Evolutionary conservation across 352 stramenopile genomes (phyloP).

Genomic region (Globisporangium uncinulatum): DNA sequence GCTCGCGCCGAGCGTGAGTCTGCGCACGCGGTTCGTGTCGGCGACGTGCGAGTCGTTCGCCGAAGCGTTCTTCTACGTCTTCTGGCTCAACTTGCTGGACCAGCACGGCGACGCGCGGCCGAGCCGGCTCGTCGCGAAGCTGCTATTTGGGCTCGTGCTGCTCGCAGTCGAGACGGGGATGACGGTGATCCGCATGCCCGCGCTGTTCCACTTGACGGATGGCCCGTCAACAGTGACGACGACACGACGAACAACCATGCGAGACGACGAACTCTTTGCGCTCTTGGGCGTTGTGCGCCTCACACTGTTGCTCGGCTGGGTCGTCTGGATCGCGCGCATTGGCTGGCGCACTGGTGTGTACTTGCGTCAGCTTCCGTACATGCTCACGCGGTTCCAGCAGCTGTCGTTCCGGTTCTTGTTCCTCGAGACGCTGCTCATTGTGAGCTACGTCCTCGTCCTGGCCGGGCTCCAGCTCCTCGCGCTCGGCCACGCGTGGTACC

Average conservation of each 20-base stretch:
- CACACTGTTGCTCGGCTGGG: slow-evolving; percentile 57
- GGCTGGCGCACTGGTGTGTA: slow-evolving; percentile 46
- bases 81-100: slow-evolving; percentile 80
- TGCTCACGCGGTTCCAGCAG: slow-evolving; percentile 82
- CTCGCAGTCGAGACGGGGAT: slow-evolving; percentile 53
- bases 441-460: slow-evolving; percentile 65
- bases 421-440: slow-evolving; percentile 67
- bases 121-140: slow-evolving; percentile 20
- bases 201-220: slow-evolving; percentile 25
- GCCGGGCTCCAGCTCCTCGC: slow-evolving; percentile 64
- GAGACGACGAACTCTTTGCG: slow-evolving; percentile 51
- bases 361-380: slow-evolving; percentile 74
- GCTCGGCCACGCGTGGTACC: slow-evolving; percentile 57
- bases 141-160: slow-evolving; percentile 35
- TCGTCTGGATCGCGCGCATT: slow-evolving; percentile 62
- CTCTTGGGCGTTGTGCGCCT: slow-evolving; percentile 60
- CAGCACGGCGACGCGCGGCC: slow-evolving; percentile 28
- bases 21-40: slow-evolving; percentile 59
- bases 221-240: no score
- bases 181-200: slow-evolving; percentile 61
- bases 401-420: slow-evolving; percentile 84
- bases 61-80: slow-evolving; percentile 70
- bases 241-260: no score
- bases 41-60: slow-evolving; percentile 66
- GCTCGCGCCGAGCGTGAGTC: slow-evolving; percentile 42